A percentile compares a stretch with the other conserved stretches of the same genome.
Evolutionary conservation across 2,329 filamentous ascomycete genomes (phyloP).

Genomic region (Periglandula ipomoeae): DNA sequence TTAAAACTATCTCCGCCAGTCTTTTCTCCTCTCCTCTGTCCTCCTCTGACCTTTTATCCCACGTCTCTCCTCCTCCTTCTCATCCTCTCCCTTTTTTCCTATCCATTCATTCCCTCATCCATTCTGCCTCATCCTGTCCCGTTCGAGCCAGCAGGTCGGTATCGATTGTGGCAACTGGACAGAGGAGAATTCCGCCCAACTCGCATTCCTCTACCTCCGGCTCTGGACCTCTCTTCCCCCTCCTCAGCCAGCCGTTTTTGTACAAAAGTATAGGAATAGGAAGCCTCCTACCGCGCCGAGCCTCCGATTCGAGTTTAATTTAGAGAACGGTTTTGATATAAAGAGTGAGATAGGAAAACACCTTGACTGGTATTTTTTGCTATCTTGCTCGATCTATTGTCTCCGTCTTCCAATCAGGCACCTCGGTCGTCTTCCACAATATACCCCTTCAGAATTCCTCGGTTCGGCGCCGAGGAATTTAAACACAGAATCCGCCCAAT

Average conservation of each 20-base stretch:
- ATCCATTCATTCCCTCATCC: constrained; percentile 48
- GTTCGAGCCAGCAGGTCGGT: constrained; percentile 24
- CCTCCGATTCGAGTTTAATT: background rate
- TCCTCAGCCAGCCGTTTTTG: constrained; percentile 14
- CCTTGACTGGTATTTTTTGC: constrained; percentile 32
- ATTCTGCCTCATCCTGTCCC: constrained; percentile 38
- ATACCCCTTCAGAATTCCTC: constrained; percentile 30
- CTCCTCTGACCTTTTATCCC: constrained; percentile 40
- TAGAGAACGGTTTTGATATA: constrained; percentile 12
- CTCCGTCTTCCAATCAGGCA: constrained; percentile 8
- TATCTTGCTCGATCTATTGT: constrained; percentile 11
- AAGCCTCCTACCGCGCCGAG: constrained; percentile 17
- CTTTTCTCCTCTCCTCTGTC: constrained; percentile 45
- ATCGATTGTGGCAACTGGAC: constrained; percentile 21
- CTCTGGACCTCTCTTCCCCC: constrained; percentile 6
- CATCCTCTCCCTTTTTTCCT: constrained; percentile 29
- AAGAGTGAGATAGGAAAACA: constrained; percentile 17
- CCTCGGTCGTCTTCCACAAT: constrained; percentile 12
- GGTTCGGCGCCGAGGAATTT: constrained; percentile 33
- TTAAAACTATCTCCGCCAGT: constrained; percentile 40
- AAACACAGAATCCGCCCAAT: constrained; percentile 19
- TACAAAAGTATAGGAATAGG: constrained; percentile 18
- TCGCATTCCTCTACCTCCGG: constrained; percentile 14
- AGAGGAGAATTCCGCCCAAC: constrained; percentile 24
- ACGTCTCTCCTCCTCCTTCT: constrained; percentile 26